Base-by-base conservation (phyloP, 2,329 filamentous ascomycete species). In the Penicillium sp. region DNA sequence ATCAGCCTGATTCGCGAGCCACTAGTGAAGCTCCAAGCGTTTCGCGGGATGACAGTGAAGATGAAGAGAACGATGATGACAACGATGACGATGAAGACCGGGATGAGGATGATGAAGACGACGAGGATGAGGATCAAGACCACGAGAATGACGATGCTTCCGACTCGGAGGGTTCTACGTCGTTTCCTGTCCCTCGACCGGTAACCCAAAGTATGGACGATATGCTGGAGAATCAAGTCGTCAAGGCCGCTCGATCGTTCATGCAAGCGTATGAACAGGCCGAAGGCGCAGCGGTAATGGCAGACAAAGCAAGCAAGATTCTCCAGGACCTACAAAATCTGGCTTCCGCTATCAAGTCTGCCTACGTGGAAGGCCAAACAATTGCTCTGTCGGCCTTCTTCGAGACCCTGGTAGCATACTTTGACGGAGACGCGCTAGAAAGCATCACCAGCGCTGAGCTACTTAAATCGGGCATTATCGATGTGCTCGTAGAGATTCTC, bases 381-480 rank as follows among this genome's bases (percentile, higher is more conserved):
- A 65, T 65, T 1, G 67, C 82, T 42, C 90, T 89, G 11, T 77
- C 80, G 30, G 76, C 80, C 2, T 77, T 96, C 0, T 97, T 97
- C 73, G 78, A 80, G 30, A 84, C 82, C 51, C 77, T 99, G 57
- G 90, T 91, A 0, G 82, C 83, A 3, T 92, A 94, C 67, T 99
- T 99, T 65, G 88, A 95, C 65, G 86, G 88, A 0, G 90, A 97
- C 72, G 88, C 94, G 1, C 74, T 96, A 54, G 89, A 96, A 67
- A 96, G 91, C 69, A 92, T 97, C 53, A 99, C 94, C 0, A 99
- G 94, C 72, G 92, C 93, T 48, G 94, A 99, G 70, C 78, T 99
- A 30, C 83, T 97, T 52, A 91, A 90, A 28, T 97, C 94, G 1
- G 90, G 91, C 18, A 84, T 99, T 55, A 92, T 99, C 11, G 85